These are phyloP conservation scores for Fragilariopsis cylindrus DNA, from an alignment of 108 stramenopile species.

Conservation along the genomic window DNA sequence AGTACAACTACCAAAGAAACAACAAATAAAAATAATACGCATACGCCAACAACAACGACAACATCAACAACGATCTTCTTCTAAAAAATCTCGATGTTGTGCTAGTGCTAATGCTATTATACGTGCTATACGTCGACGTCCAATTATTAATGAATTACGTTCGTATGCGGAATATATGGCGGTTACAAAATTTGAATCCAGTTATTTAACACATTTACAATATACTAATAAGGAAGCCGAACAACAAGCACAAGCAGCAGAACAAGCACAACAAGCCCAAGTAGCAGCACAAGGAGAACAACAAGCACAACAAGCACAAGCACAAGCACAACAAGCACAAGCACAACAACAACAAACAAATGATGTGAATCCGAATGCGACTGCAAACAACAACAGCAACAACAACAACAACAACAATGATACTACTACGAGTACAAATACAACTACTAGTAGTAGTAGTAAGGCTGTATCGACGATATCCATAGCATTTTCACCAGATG, in stretches of 20 bases:
- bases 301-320: too few relatives aligned
- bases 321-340: too few relatives aligned
- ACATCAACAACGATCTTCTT: slow-evolving; percentile 4
- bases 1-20: not conserved
- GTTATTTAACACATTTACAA: slow-evolving; percentile 71
- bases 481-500: slow-evolving; percentile 75
- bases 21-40: not conserved
- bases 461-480: slow-evolving; percentile 76
- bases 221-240: not conserved
- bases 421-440: not conserved
- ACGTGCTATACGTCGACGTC: not conserved
- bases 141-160: slow-evolving; percentile 43
- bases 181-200: slow-evolving; percentile 60
- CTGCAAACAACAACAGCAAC: not conserved
- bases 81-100: not conserved
- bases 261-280: slow-evolving; percentile 26
- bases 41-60: not conserved
- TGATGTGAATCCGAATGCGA: not conserved
- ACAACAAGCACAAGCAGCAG: slow-evolving; percentile 16
- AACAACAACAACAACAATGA: not conserved
- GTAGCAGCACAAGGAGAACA: not conserved
- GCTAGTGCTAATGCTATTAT: not conserved
- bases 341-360: too few relatives aligned
- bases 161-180: slow-evolving; percentile 61
- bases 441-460: not conserved